phyloP scores from a whole-genome alignment of 441 rosid genomes.

The Heliophila coronopifolia region DNA sequence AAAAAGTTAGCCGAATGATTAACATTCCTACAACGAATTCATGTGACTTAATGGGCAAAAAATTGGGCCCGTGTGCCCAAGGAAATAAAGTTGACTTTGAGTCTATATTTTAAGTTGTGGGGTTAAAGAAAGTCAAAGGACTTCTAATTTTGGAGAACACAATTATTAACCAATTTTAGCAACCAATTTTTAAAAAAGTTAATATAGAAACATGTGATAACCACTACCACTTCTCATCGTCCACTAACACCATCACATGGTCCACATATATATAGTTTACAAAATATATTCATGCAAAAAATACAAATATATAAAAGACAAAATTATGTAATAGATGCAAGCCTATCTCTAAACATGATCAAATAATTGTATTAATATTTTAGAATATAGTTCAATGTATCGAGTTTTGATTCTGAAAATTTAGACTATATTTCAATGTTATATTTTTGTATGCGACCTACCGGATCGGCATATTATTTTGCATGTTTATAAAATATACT shows the following conservation, averaged over 20 bases:
- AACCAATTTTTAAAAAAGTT: conserved; percentile 10
- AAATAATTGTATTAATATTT: neutral
- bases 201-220: conserved; percentile 9
- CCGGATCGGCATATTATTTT: neutral
- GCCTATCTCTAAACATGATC: conserved; percentile 6
- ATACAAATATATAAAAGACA: conserved; percentile 14
- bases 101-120: neutral
- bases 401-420: conserved; percentile 5
- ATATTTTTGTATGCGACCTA: neutral
- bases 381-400: conserved; percentile 16
- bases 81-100: neutral
- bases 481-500: no score
- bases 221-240: conserved; percentile 13
- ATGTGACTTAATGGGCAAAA: conserved; percentile 1
- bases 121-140: conserved; percentile 2
- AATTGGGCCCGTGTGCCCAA: neutral
- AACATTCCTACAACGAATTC: no score
- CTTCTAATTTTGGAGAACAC: conserved; percentile 3
- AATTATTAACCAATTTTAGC: neutral
- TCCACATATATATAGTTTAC: conserved; percentile 11
- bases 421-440: neutral
- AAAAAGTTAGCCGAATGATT: neutral
- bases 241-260: conserved; percentile 21
- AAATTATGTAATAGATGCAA: neutral
- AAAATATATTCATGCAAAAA: conserved; percentile 4